Base-by-base conservation (phyloP, 352 stramenopile genomes). In the Phytophthora cactorum region DNA sequence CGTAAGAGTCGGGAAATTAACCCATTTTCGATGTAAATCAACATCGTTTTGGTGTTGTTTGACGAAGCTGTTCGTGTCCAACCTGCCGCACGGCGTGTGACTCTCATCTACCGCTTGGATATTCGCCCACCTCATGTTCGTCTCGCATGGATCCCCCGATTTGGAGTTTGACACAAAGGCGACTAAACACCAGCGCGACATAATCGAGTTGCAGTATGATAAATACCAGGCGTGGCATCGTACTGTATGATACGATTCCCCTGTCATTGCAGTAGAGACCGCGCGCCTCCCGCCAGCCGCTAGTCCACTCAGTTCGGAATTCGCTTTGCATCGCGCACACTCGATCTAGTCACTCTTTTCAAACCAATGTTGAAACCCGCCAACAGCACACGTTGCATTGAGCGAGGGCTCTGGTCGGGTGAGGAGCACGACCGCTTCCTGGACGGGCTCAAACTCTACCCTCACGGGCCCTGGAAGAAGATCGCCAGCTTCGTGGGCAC, bases 391-490 rank as follows among this genome's bases (percentile, higher is more conserved):
- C 64, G 31, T 32, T 29, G 11, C 45, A 74, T 79, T 15, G 72
- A 79, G 46, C 54, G 72, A 32, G 71, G 71, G 3, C 63, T 77
- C 17, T 88, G 82, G 82, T 82, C 79, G 5, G 67, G 74, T 10
- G 74, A 87, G 28, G 82, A 90, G 60, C 82, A 88, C 67, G 77
- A 84, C 47, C 79, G 74, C 38, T 90, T 89, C 64, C 67, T 90
- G 54, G 66, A 86, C 11, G 80, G 68, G 3, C 62, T 90, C 46
- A 73, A 77, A 52, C 59, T 81, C 9, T 88, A 76, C 49, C 79
- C 82, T 5, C 59, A 81, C 7, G 82, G 82, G 0, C 80, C 82
- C 0, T 90, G 82, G 82, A 82, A 79, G 38, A 70, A 72, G 31
- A 79, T 90, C 25, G 79, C 79, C 6, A 68, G 63, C 25, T 62